Percentiles rank a stretch among this genome's conserved stretches.
Conservation (phyloP, 192 early-diverging fungal species). For the Chytriomyces hyalinus region DNA sequence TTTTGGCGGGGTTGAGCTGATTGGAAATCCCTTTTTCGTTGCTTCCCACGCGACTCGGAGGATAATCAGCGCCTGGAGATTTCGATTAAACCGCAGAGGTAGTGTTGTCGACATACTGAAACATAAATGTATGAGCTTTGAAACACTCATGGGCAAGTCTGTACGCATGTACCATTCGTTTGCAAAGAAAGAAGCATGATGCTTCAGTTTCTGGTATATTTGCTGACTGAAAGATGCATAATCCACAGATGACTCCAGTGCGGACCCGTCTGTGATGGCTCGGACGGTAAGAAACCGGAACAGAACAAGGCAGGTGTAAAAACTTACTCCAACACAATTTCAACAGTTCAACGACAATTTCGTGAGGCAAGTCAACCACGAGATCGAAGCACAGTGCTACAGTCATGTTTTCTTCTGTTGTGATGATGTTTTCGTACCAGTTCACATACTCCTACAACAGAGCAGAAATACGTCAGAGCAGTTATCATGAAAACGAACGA, state of each 20-base stretch:
- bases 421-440: slow-evolving; percentile 31
- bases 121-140: neutral
- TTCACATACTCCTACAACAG: slow-evolving; percentile 17
- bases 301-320: neutral
- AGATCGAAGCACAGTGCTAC: slow-evolving; percentile 24
- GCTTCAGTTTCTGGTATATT: slow-evolving; percentile 31
- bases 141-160: neutral
- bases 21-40: neutral
- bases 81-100: slow-evolving; percentile 22
- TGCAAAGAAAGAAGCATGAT: slow-evolving; percentile 17
- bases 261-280: neutral
- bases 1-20: neutral
- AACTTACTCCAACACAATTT: slow-evolving; percentile 12
- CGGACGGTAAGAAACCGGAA: neutral
- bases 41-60: slow-evolving; percentile 12
- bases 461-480: neutral
- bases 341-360: slow-evolving; percentile 15
- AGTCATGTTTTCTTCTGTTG: slow-evolving; percentile 25
- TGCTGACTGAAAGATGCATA: neutral
- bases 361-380: slow-evolving; percentile 20
- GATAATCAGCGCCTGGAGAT: slow-evolving; percentile 22
- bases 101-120: slow-evolving; percentile 29
- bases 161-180: slow-evolving; percentile 22
- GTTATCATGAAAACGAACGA: neutral
- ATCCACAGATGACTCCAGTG: neutral